phyloP scores from a whole-genome alignment of 2,329 filamentous ascomycete species.

The Neocucurbitaria cava region DNA sequence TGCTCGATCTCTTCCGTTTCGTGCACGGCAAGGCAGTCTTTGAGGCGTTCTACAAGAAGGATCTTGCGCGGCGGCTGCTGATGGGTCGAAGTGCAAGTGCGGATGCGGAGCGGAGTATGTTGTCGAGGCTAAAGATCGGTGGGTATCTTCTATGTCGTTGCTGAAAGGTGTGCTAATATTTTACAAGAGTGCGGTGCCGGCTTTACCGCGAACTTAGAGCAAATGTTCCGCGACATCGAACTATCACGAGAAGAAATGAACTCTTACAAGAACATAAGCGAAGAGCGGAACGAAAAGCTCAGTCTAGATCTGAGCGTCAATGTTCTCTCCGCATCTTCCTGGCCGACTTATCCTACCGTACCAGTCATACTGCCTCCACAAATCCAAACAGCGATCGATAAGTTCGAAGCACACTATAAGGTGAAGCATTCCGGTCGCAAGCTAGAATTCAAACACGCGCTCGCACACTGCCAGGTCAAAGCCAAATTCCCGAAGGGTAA shows the following conservation, averaged over 20 bases:
- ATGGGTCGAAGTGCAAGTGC: constrained; percentile 93
- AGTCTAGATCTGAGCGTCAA: constrained; percentile 80
- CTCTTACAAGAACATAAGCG: constrained; percentile 77
- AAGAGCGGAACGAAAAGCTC: constrained; percentile 64
- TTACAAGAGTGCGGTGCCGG: constrained; percentile 80
- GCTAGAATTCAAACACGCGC: constrained; percentile 87
- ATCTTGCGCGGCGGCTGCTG: constrained; percentile 85
- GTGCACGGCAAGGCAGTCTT: constrained; percentile 98
- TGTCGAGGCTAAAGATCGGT: constrained; percentile 82
- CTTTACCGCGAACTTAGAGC: constrained; percentile 96
- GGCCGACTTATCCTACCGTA: constrained; percentile 88
- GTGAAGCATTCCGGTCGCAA: constrained; percentile 87
- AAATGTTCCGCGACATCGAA: constrained; percentile 99
- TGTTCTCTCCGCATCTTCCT: constrained; percentile 88
- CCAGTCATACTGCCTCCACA: constrained; percentile 76
- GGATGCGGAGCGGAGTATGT: constrained; percentile 95
- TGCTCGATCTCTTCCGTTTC: constrained; percentile 93
- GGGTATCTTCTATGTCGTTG: constrained; percentile 6
- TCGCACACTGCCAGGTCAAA: constrained; percentile 89
- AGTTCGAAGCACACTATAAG: constrained; percentile 87
- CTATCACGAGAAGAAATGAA: constrained; percentile 90
- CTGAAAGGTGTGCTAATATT: constrained; percentile 12
- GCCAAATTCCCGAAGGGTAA: constrained; percentile 78
- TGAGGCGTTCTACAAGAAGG: constrained; percentile 99
- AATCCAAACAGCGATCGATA: constrained; percentile 76